Percentiles rank a stretch among this genome's conserved stretches.
Evolutionary conservation across 83 land plant genomes (phyloP).

Genomic region (Larix sibirica): DNA sequence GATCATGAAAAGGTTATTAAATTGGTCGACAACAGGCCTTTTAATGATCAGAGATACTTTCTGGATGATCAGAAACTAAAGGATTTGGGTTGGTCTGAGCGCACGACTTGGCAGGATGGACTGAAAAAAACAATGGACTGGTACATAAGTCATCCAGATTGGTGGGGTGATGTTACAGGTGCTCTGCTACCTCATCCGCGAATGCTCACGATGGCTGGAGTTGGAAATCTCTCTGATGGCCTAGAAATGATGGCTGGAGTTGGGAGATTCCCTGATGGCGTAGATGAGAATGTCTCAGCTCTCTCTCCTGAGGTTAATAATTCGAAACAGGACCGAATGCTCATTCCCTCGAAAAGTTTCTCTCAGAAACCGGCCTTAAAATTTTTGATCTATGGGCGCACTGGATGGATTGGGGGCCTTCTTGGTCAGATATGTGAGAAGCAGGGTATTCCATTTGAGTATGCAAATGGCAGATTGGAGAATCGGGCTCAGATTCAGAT

Average conservation of each 20-base stretch:
- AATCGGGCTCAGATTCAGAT: constrained; percentile 18
- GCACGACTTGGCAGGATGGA: constrained; percentile 78
- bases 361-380: constrained; percentile 4
- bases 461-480: constrained; percentile 35
- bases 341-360: background rate
- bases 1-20: constrained; percentile 49
- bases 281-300: background rate
- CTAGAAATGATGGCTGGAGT: constrained; percentile 22
- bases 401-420: constrained; percentile 41
- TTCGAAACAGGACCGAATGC: background rate
- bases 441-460: constrained; percentile 25
- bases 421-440: constrained; percentile 26
- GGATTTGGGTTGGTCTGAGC: constrained; percentile 63
- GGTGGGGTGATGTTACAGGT: constrained; percentile 34
- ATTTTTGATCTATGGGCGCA: constrained; percentile 33
- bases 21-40: constrained; percentile 74
- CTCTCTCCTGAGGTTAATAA: background rate
- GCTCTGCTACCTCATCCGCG: constrained; percentile 25
- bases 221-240: constrained; percentile 11
- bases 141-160: constrained; percentile 22
- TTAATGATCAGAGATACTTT: constrained; percentile 75
- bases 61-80: constrained; percentile 71
- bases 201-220: constrained; percentile 28
- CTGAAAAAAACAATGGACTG: constrained; percentile 64
- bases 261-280: background rate